Evolutionary conservation across 495 filamentous ascomycete genomes (phyloP), one percentile per base, ranked within the genome.

Genomic region (Aspergillus steynii): DNA sequence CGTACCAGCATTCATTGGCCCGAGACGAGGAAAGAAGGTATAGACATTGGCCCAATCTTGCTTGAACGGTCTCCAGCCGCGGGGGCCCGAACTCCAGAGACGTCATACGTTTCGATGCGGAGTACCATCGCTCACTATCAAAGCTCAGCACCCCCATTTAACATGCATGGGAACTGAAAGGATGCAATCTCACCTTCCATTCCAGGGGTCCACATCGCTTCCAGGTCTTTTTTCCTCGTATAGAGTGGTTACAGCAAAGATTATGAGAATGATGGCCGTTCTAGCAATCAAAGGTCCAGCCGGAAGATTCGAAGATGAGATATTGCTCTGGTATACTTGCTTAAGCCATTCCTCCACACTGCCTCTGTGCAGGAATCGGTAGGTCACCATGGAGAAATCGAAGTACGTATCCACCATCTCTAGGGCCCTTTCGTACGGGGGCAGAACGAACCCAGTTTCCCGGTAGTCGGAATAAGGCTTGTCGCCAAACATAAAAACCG

Each of bases 1-100:
- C 68, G 61, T 81, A 81, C 79, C 79, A 81, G 52, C 77, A 79
- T 56, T 81, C 77, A 51, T 81, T 81, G 53, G 78, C 77, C n/a
- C 79, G 68, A 2, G 79, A 81, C 3, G 79, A 77, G 27, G 74
- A 76, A 1, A 80, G 63, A 14, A 81, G 64, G 50, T 78, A 81
- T 28, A 81, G 67, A 48, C 77, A 80, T 61, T 79, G 77, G 12
- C 77, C 74, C 14, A 81, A 55, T 49, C 77, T 67, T 37, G 72
- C 74, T 61, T 81, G 79, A 28, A 79, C 75, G 0, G 79, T 77
- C 50, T 81, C 79, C 37, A 81, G 55, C 20, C 72, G 70, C 5
- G 79, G 79, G 25, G 74, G 73, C 0, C 79, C 79, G 2, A 74
- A 77, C 54, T 80, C 79, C 26, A 78, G 57, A 1, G 75, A 75